Evolutionary conservation across 2,329 filamentous ascomycete genomes (phyloP).

Genomic region (Colletotrichum liriopes): DNA sequence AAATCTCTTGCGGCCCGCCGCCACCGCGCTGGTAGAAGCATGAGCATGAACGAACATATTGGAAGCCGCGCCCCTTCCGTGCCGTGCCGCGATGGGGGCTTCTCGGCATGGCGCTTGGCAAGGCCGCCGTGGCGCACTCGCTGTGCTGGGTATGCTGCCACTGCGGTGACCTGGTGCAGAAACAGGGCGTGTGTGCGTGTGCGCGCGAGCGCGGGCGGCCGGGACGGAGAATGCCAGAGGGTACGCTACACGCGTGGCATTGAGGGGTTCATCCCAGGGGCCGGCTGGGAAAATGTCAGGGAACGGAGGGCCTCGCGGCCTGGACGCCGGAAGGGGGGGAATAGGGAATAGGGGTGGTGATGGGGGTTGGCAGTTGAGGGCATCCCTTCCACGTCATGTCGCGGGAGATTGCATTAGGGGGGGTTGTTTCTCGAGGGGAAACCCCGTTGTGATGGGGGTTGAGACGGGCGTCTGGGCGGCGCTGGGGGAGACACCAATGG

Average conservation of each 20-base stretch:
- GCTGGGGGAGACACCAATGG: too few relatives aligned
- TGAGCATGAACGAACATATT: slow-evolving; percentile 1
- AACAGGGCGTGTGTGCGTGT: too few relatives aligned
- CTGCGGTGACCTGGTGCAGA: too few relatives aligned
- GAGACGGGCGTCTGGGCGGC: too few relatives aligned
- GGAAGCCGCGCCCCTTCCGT: slow-evolving; percentile 6
- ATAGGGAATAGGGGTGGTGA: slow-evolving; percentile 2
- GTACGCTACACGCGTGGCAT: not conserved
- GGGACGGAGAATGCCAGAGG: not conserved
- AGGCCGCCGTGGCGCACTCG: too few relatives aligned
- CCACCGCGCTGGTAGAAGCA: too few relatives aligned
- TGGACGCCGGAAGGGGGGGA: not conserved
- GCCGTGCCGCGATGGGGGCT: slow-evolving; percentile 25
- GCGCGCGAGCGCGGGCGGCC: too few relatives aligned
- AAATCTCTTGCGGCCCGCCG: too few relatives aligned
- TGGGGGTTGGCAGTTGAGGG: slow-evolving; percentile 7
- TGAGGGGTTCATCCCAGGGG: slow-evolving; percentile 26
- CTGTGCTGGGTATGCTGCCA: too few relatives aligned
- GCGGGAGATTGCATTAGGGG: slow-evolving; percentile 18
- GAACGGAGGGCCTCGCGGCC: not conserved
- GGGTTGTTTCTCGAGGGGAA: not conserved
- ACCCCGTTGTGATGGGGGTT: too few relatives aligned
- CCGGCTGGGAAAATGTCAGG: not conserved
- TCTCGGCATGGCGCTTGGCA: too few relatives aligned
- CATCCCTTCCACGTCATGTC: slow-evolving; percentile 21